Evolutionary conservation across 257 asterid species (phyloP).

Genomic region (Phtheirospermum japonicum): DNA sequence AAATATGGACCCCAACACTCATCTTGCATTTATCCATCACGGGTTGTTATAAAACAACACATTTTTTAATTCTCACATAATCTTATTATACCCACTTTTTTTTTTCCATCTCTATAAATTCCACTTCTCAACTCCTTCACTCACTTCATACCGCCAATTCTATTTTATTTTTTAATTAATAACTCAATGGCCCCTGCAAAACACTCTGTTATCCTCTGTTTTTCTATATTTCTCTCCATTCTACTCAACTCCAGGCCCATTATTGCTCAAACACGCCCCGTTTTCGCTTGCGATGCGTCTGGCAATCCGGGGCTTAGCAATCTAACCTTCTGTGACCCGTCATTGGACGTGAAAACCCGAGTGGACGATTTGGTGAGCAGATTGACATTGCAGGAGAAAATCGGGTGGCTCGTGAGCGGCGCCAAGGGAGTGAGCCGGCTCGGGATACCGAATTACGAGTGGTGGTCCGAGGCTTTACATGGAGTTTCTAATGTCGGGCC

Average conservation of each 20-base stretch:
- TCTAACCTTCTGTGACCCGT: constrained; percentile 53
- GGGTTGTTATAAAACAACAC: constrained; percentile 39
- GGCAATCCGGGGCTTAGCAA: constrained; percentile 33
- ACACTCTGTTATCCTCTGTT: constrained; percentile 41
- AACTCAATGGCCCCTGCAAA: constrained; percentile 50
- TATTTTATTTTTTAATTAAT: too few species aligned
- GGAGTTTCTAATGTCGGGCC: constrained; percentile 65
- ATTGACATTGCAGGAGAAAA: constrained; percentile 66
- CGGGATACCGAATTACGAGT: constrained; percentile 68
- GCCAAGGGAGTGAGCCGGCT: constrained; percentile 52
- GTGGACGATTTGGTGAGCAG: constrained; percentile 49
- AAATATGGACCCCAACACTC: constrained; percentile 29
- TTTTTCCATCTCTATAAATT: constrained; percentile 33
- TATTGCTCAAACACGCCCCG: constrained; percentile 39
- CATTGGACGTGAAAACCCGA: constrained; percentile 42
- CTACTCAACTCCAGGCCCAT: constrained; percentile 16
- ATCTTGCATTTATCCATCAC: constrained; percentile 54
- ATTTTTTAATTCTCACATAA: constrained; percentile 4
- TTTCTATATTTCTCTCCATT: constrained; percentile 15
- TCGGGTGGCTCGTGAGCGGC: constrained; percentile 52
- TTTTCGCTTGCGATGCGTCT: constrained; percentile 60
- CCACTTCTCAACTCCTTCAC: constrained; percentile 22
- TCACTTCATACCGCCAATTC: background rate
- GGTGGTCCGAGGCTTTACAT: constrained; percentile 93
- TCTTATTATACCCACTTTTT: background rate